Base-by-base conservation (phyloP, 2,329 filamentous ascomycete genomes). In the Nigrograna mackinnonii region DNA sequence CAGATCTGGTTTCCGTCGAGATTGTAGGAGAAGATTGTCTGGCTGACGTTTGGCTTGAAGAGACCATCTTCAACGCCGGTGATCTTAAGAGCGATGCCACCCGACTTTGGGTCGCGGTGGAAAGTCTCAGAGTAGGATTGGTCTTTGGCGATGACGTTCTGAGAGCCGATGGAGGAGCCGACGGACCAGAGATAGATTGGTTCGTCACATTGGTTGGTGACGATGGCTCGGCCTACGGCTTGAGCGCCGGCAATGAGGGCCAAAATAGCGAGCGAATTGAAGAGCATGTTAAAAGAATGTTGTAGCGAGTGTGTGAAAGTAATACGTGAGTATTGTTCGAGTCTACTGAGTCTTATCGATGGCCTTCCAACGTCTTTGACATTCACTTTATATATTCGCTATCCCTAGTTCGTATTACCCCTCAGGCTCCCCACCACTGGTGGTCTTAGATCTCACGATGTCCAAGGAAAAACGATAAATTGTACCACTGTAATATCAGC, bases 141-240 rank as follows among this genome's bases (percentile, higher is more conserved):
- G 19, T 57, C 55, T n/a, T 52, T 54, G 4, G 33, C 26, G 6
- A 65, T 41, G 1, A 31, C 49, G 9, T 50, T 35, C 18, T 57
- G 49, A 0, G 49, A 33, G 22, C 52, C 35, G 16, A 56, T 50
- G 22, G 35, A 43, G 36, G 49, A 36, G 20, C 58, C 56, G n/a
- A 64, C 54, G 13, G 58, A 62, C 57, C 57, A 64, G 26, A 65
- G 54, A 35, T 60, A 64, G 20, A 64, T 38, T 1, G 57, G 54
- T 0, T 28, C 38, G 22, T 57, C 51, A 43, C 62, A 66, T 47
- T 63, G 58, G 28, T 64, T 64, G 2, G 55, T 61, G 14, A 66
- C 52, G 33, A 62, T 64, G 2, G 60, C 62, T 37, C 55, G 57
- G 13, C 28, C 32, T 21, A 22, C 4, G 22, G 30, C 41, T n/a